Conservation (phyloP, 805 yeast species). For the Candida jianshihensis region DNA sequence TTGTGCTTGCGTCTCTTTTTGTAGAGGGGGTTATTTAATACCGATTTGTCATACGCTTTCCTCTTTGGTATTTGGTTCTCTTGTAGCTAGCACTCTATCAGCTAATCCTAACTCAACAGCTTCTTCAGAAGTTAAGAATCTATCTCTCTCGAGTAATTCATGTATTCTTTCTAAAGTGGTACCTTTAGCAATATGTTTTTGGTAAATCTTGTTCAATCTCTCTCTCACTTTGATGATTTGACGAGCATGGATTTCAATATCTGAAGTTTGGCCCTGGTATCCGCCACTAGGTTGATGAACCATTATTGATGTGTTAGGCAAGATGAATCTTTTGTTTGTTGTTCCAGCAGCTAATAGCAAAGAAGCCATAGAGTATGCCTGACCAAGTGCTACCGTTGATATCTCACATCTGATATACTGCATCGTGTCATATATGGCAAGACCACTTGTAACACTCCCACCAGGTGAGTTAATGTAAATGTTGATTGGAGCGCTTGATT, state of each 20-base stretch:
- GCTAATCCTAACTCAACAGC: slow-evolving; percentile 27
- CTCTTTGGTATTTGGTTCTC: slow-evolving; percentile 4
- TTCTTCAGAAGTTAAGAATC: slow-evolving; percentile 22
- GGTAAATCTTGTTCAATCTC: slow-evolving; percentile 21
- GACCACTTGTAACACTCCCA: slow-evolving; percentile 27
- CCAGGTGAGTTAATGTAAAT: slow-evolving; percentile 27
- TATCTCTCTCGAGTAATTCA: slow-evolving; percentile 19
- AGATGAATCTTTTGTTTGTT: slow-evolving; percentile 22
- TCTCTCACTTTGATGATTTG: slow-evolving; percentile 25
- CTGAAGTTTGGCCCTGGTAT: slow-evolving; percentile 24
- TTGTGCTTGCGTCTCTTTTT: too few species aligned
- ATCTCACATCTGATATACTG: slow-evolving; percentile 27
- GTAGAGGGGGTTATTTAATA: too few species aligned
- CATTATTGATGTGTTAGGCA: slow-evolving; percentile 28
- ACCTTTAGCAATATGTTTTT: slow-evolving; percentile 19
- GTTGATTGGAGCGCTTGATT: slow-evolving; percentile 18
- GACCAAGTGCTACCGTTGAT: slow-evolving; percentile 28
- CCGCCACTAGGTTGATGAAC: slow-evolving; percentile 29
- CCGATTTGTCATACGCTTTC: background rate
- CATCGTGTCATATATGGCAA: slow-evolving; percentile 30
- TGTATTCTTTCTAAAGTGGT: slow-evolving; percentile 12
- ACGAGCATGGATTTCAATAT: slow-evolving; percentile 28
- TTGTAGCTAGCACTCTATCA: slow-evolving; percentile 22
- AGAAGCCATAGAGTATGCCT: slow-evolving; percentile 29
- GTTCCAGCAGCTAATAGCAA: slow-evolving; percentile 24